Percentiles rank a stretch among this genome's conserved stretches.
phyloP scores from a whole-genome alignment of 2,329 filamentous ascomycete species.

The Leptosphaerulina australis region DNA sequence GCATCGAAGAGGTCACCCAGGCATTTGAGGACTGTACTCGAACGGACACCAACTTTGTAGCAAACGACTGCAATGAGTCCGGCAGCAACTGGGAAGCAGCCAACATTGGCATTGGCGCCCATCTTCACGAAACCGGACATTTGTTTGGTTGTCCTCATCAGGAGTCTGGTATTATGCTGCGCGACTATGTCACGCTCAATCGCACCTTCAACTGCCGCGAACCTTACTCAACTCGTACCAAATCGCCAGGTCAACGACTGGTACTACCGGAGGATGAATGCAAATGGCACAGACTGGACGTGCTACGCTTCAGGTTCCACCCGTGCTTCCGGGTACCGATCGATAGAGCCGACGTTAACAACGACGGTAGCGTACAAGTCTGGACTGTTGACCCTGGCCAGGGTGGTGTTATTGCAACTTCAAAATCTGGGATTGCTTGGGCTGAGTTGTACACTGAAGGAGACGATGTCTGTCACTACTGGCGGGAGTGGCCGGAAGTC shows the following conservation, averaged over 20 bases:
- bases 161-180: slow-evolving; percentile 87
- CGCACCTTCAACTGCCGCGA: slow-evolving; percentile 82
- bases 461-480: slow-evolving; percentile 79
- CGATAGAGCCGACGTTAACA: slow-evolving; percentile 62
- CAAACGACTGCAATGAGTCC: slow-evolving; percentile 84
- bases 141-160: slow-evolving; percentile 89
- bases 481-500: slow-evolving; percentile 77
- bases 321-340: slow-evolving; percentile 85
- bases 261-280: slow-evolving; percentile 83
- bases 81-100: slow-evolving; percentile 96
- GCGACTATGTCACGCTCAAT: slow-evolving; percentile 84
- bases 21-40: slow-evolving; percentile 90
- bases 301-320: slow-evolving; percentile 85
- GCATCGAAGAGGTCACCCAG: slow-evolving; percentile 86
- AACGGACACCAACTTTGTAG: slow-evolving; percentile 79
- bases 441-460: slow-evolving; percentile 81
- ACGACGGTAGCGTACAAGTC: slow-evolving; percentile 80
- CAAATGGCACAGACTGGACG: slow-evolving; percentile 87
- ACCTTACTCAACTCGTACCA: slow-evolving; percentile 84
- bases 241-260: slow-evolving; percentile 75
- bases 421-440: slow-evolving; percentile 81
- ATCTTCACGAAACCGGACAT: slow-evolving; percentile 89
- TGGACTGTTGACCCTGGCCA: slow-evolving; percentile 82
- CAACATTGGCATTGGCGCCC: slow-evolving; percentile 90
- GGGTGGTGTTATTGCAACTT: slow-evolving; percentile 78